These are phyloP conservation scores for Sarcocystis neurona DNA, from an alignment of 169 alveolate genomes.

Conservation along the genomic window DNA sequence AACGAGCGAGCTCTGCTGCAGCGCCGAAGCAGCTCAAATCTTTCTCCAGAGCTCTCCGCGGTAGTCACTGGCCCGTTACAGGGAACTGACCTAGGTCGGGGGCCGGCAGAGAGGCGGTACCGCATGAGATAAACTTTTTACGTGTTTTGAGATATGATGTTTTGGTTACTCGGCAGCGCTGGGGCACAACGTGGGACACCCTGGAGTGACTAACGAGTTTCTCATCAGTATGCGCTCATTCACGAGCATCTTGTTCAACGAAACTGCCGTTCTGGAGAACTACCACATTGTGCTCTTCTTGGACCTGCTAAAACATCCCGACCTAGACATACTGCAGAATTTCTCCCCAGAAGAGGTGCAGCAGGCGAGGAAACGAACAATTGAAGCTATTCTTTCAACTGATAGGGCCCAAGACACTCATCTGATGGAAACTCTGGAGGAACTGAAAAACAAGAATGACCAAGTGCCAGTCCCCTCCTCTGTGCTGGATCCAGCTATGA, in stretches of 20 bases:
- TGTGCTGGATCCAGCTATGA: conserved; percentile 2
- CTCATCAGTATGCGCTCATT: conserved; percentile 77
- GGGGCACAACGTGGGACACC: conserved; percentile 93
- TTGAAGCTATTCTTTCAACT: conserved; percentile 37
- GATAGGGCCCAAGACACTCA: conserved; percentile 8
- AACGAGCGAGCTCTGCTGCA: no score
- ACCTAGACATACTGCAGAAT: neutral
- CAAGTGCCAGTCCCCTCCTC: conserved; percentile 33
- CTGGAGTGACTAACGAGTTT: conserved; percentile 85
- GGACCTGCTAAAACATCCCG: conserved; percentile 2
- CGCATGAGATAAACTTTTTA: no score
- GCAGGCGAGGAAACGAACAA: conserved; percentile 26
- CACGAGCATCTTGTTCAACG: conserved; percentile 88
- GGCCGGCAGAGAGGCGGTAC: no score
- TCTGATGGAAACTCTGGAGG: conserved; percentile 1
- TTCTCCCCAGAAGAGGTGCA: conserved; percentile 22
- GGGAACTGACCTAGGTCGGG: no score
- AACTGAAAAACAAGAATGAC: neutral
- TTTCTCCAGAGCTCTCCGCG: no score
- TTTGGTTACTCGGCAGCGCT: conserved; percentile 85
- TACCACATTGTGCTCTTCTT: conserved; percentile 79
- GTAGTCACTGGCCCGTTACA: no score
- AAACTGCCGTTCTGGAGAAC: conserved; percentile 89
- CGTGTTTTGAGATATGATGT: neutral
- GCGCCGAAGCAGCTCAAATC: no score